These are phyloP conservation scores for Rhododendron henanense DNA, from an alignment of 148 eudicot genomes.

Conservation along the genomic window DNA sequence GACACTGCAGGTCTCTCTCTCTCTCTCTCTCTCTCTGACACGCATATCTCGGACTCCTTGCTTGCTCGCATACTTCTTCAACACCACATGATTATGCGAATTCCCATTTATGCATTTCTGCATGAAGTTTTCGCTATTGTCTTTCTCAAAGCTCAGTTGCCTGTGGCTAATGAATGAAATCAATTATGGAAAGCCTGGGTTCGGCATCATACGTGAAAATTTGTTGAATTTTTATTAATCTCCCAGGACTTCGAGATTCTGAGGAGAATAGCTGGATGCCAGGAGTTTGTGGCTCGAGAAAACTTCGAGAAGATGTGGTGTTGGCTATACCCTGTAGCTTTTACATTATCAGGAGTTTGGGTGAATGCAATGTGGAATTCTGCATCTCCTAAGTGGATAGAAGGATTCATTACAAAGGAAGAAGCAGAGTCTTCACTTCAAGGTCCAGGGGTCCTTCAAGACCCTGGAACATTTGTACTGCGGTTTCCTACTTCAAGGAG, in stretches of 20 bases:
- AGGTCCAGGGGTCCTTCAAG: conserved; percentile 47
- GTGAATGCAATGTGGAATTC: conserved; percentile 67
- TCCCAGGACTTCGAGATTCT: conserved; percentile 77
- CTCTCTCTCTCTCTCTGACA: conserved; percentile 13
- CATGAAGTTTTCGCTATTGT: background rate
- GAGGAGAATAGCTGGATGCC: conserved; percentile 64
- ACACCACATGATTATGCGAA: background rate
- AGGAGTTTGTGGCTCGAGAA: conserved; percentile 53
- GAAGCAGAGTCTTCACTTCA: conserved; percentile 77
- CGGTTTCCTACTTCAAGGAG: conserved; percentile 92
- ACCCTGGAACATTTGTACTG: conserved; percentile 84
- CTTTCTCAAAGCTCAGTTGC: background rate
- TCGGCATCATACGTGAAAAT: background rate
- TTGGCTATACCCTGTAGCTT: conserved; percentile 93
- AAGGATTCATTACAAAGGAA: conserved; percentile 86
- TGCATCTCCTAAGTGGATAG: conserved; percentile 67
- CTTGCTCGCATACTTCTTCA: background rate
- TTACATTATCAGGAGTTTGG: conserved; percentile 53
- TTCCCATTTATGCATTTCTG: background rate
- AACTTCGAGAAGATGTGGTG: conserved; percentile 85
- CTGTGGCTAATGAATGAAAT: background rate
- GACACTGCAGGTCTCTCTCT: conserved; percentile 58
- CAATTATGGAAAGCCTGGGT: background rate
- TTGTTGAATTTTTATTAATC: background rate
- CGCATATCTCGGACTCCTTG: background rate